These are phyloP conservation scores for Yarrowia sp. DNA, from an alignment of 805 yeast genomes.

Conservation along the genomic window DNA sequence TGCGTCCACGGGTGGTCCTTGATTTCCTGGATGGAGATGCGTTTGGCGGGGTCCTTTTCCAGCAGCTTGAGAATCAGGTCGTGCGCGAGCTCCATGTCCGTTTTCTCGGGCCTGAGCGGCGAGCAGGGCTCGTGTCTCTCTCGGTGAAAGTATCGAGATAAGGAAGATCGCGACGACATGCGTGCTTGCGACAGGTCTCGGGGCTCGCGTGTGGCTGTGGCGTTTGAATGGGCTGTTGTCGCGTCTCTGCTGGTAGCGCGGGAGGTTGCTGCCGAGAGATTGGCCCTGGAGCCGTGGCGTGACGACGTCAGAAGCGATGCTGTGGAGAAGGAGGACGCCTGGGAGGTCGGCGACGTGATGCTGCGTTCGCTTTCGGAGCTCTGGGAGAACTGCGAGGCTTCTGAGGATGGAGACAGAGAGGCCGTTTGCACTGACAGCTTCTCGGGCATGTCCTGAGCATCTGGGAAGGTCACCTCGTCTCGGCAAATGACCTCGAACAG, in stretches of 20 bases:
- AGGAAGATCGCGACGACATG: constrained; percentile 6
- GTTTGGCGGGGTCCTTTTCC: constrained; percentile 62
- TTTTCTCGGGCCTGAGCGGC: not conserved
- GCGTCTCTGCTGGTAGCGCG: constrained; percentile 11
- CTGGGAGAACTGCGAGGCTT: not conserved
- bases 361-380: constrained; percentile 1
- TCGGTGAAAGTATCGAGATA: constrained; percentile 2
- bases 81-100: constrained; percentile 39
- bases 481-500: constrained; percentile 67
- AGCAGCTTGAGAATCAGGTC: constrained; percentile 63
- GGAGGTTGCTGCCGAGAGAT: not conserved
- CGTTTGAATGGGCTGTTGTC: not conserved
- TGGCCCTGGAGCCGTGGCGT: not conserved
- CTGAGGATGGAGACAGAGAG: not conserved
- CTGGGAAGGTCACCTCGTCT: not conserved
- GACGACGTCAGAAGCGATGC: not conserved
- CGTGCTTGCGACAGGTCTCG: constrained; percentile 8
- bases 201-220: constrained; percentile 5
- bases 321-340: constrained; percentile 10
- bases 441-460: not conserved
- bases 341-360: constrained; percentile 14
- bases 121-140: not conserved
- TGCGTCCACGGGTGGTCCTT: constrained; percentile 68
- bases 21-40: constrained; percentile 70
- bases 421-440: not conserved